Percentiles rank a stretch among this genome's conserved stretches.
Conservation (phyloP, 2,329 filamentous ascomycete species). For the Penicillium griseofulvum region DNA sequence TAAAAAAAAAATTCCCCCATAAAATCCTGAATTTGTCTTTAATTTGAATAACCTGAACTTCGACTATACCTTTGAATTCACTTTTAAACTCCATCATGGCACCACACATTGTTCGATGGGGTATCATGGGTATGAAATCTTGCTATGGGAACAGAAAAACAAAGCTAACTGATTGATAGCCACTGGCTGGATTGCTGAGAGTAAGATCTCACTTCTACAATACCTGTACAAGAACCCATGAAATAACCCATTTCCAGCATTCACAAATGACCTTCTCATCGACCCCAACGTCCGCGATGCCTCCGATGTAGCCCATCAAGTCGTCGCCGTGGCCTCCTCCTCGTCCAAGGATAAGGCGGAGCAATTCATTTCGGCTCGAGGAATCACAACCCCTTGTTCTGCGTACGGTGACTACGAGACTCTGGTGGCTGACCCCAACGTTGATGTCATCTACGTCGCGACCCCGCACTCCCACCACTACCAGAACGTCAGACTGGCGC, state of each 20-base stretch:
- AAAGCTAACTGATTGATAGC: constrained; percentile 32
- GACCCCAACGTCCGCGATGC: constrained; percentile 69
- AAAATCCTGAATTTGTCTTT: neutral
- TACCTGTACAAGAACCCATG: neutral
- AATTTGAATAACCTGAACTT: neutral
- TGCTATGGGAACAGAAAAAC: neutral
- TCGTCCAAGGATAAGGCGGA: constrained; percentile 66
- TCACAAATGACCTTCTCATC: constrained; percentile 74
- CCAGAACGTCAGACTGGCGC: constrained; percentile 81
- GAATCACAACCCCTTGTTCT: constrained; percentile 65
- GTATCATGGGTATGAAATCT: constrained; percentile 41
- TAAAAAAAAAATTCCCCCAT: constrained; percentile 4
- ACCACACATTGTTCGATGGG: constrained; percentile 42
- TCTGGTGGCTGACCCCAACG: constrained; percentile 71
- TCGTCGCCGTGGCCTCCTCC: constrained; percentile 78
- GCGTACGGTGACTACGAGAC: constrained; percentile 80
- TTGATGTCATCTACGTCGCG: constrained; percentile 85
- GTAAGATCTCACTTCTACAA: constrained; percentile 24
- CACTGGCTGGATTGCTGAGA: constrained; percentile 44
- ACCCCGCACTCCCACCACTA: constrained; percentile 93
- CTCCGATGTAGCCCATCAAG: constrained; percentile 69
- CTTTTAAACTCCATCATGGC: constrained; percentile 25
- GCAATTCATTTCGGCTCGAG: constrained; percentile 68
- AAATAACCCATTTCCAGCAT: constrained; percentile 41
- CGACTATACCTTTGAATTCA: neutral